Evolutionary conservation across 148 eudicot species (phyloP).

Genomic region (Agrostemma githago): DNA sequence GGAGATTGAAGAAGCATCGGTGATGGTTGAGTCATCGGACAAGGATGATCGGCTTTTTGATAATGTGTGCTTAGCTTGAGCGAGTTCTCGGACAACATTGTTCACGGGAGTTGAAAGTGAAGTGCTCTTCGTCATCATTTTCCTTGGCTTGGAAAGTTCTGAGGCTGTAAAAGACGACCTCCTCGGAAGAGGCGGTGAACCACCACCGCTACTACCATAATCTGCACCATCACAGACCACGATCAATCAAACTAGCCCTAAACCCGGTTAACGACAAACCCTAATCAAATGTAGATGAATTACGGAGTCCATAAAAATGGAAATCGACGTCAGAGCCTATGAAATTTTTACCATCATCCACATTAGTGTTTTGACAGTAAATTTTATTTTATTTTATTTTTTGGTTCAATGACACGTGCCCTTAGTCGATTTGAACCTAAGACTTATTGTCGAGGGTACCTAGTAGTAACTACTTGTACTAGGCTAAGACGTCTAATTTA

Average conservation of each 20-base stretch:
- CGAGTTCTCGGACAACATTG: conserved; percentile 31
- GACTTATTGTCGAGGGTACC: too few species aligned
- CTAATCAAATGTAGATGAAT: background rate
- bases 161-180: conserved; percentile 29
- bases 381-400: too few species aligned
- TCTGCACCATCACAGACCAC: conserved; percentile 33
- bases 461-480: too few species aligned
- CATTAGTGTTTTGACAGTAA: background rate
- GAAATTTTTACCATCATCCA: background rate
- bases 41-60: conserved; percentile 39
- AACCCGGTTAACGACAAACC: background rate
- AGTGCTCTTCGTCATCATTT: conserved; percentile 28
- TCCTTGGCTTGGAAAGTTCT: conserved; percentile 46
- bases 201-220: conserved; percentile 23
- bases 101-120: conserved; percentile 26
- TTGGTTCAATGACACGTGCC: too few species aligned
- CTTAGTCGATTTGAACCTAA: too few species aligned
- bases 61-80: conserved; percentile 41
- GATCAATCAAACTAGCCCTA: conserved; percentile 4
- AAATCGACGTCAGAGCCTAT: background rate
- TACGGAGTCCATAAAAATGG: too few species aligned
- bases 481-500: background rate
- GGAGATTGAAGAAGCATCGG: conserved; percentile 31
- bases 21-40: conserved; percentile 38
- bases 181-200: conserved; percentile 42